Evolutionary conservation across 352 stramenopile species (phyloP).

Genomic region (Phytophthora fragariae): DNA sequence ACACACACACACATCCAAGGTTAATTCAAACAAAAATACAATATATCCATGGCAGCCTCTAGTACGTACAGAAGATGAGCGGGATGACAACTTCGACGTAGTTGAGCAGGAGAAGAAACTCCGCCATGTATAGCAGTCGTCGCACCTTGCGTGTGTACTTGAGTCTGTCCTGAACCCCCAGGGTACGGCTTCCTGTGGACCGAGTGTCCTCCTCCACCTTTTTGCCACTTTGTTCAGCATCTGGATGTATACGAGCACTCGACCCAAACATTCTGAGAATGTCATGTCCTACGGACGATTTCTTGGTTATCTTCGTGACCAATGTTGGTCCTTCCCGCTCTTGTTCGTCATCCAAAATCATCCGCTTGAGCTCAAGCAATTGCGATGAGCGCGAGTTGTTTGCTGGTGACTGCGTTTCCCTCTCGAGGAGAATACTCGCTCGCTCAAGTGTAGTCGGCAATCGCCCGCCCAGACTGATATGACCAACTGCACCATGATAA

Average conservation of each 20-base stretch:
- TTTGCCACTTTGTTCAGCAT: not conserved
- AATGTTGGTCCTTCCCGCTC: not conserved
- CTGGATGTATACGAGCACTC: not conserved
- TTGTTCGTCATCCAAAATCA: not conserved
- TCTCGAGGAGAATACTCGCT: slow-evolving; percentile 2
- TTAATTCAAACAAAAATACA: not conserved
- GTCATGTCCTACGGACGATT: not conserved
- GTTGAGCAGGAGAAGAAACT: slow-evolving; percentile 25
- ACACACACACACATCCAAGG: not conserved
- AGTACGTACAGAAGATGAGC: slow-evolving; percentile 19
- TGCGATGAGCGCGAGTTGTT: not conserved
- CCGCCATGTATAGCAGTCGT: slow-evolving; percentile 19
- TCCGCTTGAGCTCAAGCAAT: not conserved
- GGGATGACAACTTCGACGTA: slow-evolving; percentile 31
- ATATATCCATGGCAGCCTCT: not conserved
- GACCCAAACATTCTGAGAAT: not conserved
- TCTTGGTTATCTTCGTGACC: not conserved
- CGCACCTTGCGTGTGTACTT: slow-evolving; percentile 4
- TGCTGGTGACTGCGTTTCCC: not conserved
- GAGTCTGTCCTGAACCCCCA: not conserved
- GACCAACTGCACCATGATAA: not conserved
- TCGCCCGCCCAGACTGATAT: slow-evolving; percentile 1
- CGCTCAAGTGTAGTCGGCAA: not conserved
- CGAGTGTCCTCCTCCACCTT: not conserved
- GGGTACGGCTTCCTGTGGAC: not conserved